Conservation (phyloP, 169 alveolate genomes). For the Cryptosporidium parvum region DNA sequence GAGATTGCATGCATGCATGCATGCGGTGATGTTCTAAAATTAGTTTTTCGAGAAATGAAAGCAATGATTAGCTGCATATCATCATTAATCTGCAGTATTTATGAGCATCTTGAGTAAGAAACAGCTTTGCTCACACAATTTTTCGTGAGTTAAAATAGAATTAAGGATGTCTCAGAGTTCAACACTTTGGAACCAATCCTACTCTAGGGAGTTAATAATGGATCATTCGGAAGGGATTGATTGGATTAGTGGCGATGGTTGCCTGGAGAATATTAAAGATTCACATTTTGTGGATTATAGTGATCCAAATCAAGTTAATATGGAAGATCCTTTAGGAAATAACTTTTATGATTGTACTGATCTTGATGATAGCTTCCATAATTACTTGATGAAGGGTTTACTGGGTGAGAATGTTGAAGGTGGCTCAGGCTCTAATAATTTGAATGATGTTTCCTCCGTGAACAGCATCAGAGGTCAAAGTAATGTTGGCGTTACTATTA, state of each 20-base stretch:
- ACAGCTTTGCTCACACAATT: neutral
- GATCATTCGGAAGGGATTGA: constrained; percentile 43
- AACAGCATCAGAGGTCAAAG: neutral
- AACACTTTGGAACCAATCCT: constrained; percentile 39
- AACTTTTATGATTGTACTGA: constrained; percentile 60
- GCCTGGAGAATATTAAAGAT: constrained; percentile 32
- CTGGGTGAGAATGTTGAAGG: constrained; percentile 25
- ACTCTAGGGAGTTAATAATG: constrained; percentile 28
- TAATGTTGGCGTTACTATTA: neutral
- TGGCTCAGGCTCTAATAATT: neutral
- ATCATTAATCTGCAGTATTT: neutral
- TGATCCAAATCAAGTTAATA: neutral
- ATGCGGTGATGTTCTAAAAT: constrained; percentile 18
- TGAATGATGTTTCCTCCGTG: neutral
- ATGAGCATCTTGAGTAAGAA: constrained; percentile 25
- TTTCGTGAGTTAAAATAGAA: neutral
- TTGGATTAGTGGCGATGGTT: constrained; percentile 47
- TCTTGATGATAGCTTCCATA: constrained; percentile 53
- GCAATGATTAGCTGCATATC: constrained; percentile 10
- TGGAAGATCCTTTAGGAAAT: constrained; percentile 31
- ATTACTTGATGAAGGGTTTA: constrained; percentile 46
- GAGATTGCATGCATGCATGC: constrained; percentile 51
- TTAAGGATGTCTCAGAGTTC: constrained; percentile 40
- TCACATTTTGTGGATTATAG: neutral
- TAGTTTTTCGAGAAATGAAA: constrained; percentile 15